phyloP scores from a whole-genome alignment of 176 grass and related monocot species.

The Luzula sylvatica region DNA sequence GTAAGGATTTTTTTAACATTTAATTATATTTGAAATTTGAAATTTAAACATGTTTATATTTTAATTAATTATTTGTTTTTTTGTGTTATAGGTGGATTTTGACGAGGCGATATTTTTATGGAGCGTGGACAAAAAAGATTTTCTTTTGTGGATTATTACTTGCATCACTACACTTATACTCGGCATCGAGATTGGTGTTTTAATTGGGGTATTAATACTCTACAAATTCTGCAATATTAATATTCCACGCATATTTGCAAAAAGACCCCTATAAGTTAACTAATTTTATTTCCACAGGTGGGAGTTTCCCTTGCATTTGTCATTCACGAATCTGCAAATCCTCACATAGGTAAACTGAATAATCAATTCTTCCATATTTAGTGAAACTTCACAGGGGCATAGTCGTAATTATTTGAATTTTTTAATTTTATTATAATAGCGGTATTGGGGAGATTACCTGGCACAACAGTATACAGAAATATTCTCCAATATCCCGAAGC shows the following conservation, averaged over 20 bases:
- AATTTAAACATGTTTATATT: constrained; percentile 8
- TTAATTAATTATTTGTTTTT: constrained; percentile 6
- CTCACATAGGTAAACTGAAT: constrained; percentile 70
- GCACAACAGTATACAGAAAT: constrained; percentile 83
- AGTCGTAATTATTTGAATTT: too few relatives aligned
- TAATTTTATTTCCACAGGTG: constrained; percentile 42
- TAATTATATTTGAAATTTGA: constrained; percentile 19
- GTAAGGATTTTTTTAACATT: constrained; percentile 38
- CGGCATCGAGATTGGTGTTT: constrained; percentile 92
- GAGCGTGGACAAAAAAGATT: constrained; percentile 89
- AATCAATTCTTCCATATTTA: too few relatives aligned
- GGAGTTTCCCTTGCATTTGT: constrained; percentile 90
- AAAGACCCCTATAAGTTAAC: background rate
- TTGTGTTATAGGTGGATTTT: constrained; percentile 63
- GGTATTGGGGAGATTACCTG: too few relatives aligned
- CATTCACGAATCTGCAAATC: constrained; percentile 92
- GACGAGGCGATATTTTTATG: constrained; percentile 88
- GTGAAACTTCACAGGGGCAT: too few relatives aligned
- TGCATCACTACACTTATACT: constrained; percentile 64
- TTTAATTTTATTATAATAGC: too few relatives aligned
- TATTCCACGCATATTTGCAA: background rate
- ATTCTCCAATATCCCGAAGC: constrained; percentile 79
- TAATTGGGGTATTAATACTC: constrained; percentile 60
- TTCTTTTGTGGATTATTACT: constrained; percentile 83
- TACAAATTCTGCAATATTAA: background rate